Base-by-base conservation (phyloP, 139 green algal genomes). In the Micractinium conductrix region DNA sequence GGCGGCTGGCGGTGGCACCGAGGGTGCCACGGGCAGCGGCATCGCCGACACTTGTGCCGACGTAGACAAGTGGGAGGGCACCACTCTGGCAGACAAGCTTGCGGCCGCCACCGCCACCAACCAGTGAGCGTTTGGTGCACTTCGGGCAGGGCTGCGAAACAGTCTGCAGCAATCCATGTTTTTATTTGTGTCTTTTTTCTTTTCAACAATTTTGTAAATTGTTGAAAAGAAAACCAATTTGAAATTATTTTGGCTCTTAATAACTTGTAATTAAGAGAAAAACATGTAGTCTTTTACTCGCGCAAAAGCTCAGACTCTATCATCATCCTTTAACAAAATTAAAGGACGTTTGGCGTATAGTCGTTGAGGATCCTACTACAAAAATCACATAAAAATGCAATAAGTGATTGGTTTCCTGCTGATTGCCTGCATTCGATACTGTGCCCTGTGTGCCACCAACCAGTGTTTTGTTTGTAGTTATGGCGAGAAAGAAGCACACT, bases 161-260 rank as follows among this genome's bases (percentile, higher is more conserved):
- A n/a, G n/a, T n/a, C n/a, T n/a, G n/a, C n/a, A 62, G 63, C 37
- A 22, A 58, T 10, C 35, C 50, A n/a, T 53, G 70, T 72, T 85
- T 38, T 60, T 40, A 33, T 37, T 67, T 50, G 37, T 74, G 87
- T 9, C 72, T 79, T 40, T 48, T 45, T 50, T 74, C 70, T 83
- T 84, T 37, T 44, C 53, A 71, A 45, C 78, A 73, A 78, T 62
- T 48, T 78, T 78, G 73, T 16, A 60, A 68, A 84, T 79, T 67
- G 38, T 38, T 74, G 21, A 76, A 73, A 80, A 71, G 68, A n/a
- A 26, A n/a, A 63, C 72, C 72, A 17, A 72, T 35, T 26, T 71
- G 33, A 63, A 70, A 50, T 67, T 67, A 48, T 63, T 70, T 74
- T 37, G 65, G 6, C 30, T 50, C 17, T 71, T 73, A 82, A 62